Base-by-base conservation (phyloP, 2,329 filamentous ascomycete species). In the Aspergillus nomiae region DNA sequence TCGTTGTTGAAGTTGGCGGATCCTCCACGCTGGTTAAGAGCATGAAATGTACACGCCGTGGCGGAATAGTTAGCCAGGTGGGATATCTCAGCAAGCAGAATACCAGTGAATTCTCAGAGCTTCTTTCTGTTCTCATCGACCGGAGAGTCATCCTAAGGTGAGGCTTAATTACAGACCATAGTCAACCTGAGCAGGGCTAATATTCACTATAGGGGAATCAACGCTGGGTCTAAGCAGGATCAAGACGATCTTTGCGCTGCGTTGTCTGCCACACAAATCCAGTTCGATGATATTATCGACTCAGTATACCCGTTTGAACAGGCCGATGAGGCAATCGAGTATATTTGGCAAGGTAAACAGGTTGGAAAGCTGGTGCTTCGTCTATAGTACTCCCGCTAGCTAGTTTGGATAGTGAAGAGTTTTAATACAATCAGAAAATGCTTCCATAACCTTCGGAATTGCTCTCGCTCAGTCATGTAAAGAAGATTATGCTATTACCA, bases 21-120 rank as follows among this genome's bases (percentile, higher is more conserved):
- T 69, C 69, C 1, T 60, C 65, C 1, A 77, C 80, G 0, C 67
- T 82, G 28, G 74, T 80, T 2, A 71, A 75, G 67, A 80, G 77
- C 38, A 69, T 82, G 56, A 71, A 72, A 53, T 81, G 76, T 60
- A 79, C 78, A 7, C 70, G 76, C 11, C 78, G 80, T 1, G 79
- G 81, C 2, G 80, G 79, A 0, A 73, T 73, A 1, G 71, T 83
- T 54, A 82, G 79, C 60, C 77, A 80, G 58, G 78, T 83, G 34
- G 80, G 81, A 5, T 82, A 81, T 63, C 71, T 82, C 3, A 72
- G 73, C 6, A 71, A 72, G 19, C 65, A 73, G 19, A 64, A 77
- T 6, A 65, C 71, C 1, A 64, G 66, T 0, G 64, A 77, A 4
- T 59, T 81, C 16, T 62, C 67, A 3, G 77, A 80, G 43, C 65